Conservation (phyloP, 768 basidiomycete genomes). For the Glaciozyma antarctica region DNA sequence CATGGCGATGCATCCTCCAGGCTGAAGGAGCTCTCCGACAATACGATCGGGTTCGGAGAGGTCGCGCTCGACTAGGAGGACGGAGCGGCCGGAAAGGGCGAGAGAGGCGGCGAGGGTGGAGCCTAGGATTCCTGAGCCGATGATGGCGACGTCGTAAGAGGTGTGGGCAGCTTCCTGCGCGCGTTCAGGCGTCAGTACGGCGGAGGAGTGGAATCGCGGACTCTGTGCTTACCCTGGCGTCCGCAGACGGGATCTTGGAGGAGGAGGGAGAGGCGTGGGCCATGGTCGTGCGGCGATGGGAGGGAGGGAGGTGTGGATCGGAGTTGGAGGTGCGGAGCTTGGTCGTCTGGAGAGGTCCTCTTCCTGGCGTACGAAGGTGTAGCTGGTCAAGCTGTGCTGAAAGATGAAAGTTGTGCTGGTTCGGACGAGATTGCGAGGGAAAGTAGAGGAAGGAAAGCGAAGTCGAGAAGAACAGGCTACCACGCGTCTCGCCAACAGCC, state of each 20-base stretch:
- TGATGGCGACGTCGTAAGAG: constrained; percentile 52
- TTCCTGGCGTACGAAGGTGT: too few species aligned
- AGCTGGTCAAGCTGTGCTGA: too few species aligned
- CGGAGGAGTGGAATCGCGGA: neutral
- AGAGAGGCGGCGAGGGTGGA: constrained; percentile 78
- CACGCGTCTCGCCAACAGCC: too few species aligned
- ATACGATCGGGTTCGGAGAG: constrained; percentile 89
- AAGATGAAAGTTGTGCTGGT: too few species aligned
- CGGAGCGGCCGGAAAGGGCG: constrained; percentile 52
- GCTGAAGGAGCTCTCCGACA: constrained; percentile 92
- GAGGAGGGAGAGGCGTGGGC: neutral
- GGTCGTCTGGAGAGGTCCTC: too few species aligned
- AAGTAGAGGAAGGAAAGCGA: too few species aligned
- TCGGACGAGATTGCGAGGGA: too few species aligned
- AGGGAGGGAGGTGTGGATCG: neutral
- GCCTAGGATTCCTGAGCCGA: constrained; percentile 88
- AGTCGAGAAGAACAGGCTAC: too few species aligned
- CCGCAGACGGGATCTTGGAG: constrained; percentile 6
- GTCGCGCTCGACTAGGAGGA: constrained; percentile 82
- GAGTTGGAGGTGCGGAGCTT: too few species aligned
- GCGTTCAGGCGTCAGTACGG: neutral
- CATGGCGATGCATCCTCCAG: constrained; percentile 73
- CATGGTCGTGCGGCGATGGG: neutral
- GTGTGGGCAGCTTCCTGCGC: constrained; percentile 5
- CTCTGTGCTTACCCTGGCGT: constrained; percentile 1